Evolutionary conservation across 1,284 basidiomycete species (phyloP).

Genomic region (Sporisorium exsertum): DNA sequence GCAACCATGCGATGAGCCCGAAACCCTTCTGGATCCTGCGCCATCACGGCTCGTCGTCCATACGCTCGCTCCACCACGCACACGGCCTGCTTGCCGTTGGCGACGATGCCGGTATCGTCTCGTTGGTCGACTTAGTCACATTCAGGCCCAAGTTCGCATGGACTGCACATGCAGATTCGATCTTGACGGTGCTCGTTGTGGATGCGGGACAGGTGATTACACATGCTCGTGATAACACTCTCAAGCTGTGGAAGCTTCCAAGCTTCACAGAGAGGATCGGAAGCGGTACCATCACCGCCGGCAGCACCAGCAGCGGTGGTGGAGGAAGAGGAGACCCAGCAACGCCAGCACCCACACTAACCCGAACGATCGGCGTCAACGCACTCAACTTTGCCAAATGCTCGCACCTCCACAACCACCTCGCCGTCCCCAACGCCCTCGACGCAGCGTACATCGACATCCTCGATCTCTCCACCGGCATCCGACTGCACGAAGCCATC

Average conservation of each 20-base stretch:
- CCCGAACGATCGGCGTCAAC: slow-evolving; percentile 83
- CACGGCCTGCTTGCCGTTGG: slow-evolving; percentile 84
- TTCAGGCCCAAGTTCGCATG: slow-evolving; percentile 79
- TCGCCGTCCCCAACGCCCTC: slow-evolving; percentile 85
- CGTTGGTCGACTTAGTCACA: slow-evolving; percentile 78
- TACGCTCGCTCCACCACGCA: slow-evolving; percentile 76
- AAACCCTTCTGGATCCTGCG: slow-evolving; percentile 80
- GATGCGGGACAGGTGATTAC: slow-evolving; percentile 76
- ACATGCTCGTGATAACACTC: slow-evolving; percentile 88
- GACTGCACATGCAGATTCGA: slow-evolving; percentile 80
- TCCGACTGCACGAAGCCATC: slow-evolving; percentile 82
- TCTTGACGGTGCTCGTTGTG: slow-evolving; percentile 82
- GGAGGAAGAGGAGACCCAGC: slow-evolving; percentile 62
- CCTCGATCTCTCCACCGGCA: slow-evolving; percentile 77
- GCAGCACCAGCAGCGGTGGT: not conserved
- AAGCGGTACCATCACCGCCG: not conserved
- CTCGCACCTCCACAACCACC: slow-evolving; percentile 73
- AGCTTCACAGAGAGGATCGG: not conserved
- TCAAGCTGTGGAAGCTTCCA: slow-evolving; percentile 75
- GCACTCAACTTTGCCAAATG: slow-evolving; percentile 90
- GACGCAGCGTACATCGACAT: slow-evolving; percentile 88
- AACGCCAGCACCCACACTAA: slow-evolving; percentile 72
- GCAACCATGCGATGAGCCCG: slow-evolving; percentile 13
- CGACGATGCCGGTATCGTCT: slow-evolving; percentile 79
- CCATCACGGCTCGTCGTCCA: slow-evolving; percentile 74